Evolutionary conservation across 2,329 filamentous ascomycete genomes (phyloP), one percentile per base, ranked within the genome.

Genomic region (Teratosphaeria zuluensis): DNA sequence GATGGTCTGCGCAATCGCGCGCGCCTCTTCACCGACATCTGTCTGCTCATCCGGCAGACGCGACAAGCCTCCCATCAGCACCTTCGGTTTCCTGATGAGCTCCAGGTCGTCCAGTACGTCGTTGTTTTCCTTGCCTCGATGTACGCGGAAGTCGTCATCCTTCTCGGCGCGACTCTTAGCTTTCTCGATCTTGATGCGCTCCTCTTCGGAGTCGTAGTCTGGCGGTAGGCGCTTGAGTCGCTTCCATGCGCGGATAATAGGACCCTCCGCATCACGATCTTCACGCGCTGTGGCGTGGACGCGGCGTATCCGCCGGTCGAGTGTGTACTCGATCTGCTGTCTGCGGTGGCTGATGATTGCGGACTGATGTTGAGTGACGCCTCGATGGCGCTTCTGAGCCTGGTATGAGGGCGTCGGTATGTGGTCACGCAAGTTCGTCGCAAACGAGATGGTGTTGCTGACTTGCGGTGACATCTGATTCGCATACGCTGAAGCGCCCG

Each of bases 291-390:
- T 78, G 68, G 85, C 82, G 68, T 91, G 86, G 56, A 83, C 78
- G 63, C 79, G 81, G 54, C 87, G 83, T 35, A 92, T 76, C 32
- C 87, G 86, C n/a, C 86, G 84, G 64, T 90, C 86, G 16, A 94
- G 81, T 56, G 90, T 89, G 66, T 91, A 87, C 67, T 91, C 87
- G n/a, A 92, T 89, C 5, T 89, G 84, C 67, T 89, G 84, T 61
- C 84, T 87, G 19, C 89, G 81, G 72, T 92, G 91, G 58, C 86
- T 82, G 71, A 91, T 88, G 1, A 94, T 87, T 0, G 89, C 89
- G 46, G 91, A 77, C 73, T 94, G 89, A 72, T 94, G 89, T 38
- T 88, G 87, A 0, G 89, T 94, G 0, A 90, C 83, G 2, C 89
- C 89, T 1, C 89, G 82, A 8, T 86, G 84, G 69, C 90, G 75